Percentiles rank a stretch among this genome's conserved stretches.
Conservation (phyloP, 2,329 filamentous ascomycete species). For the Coniella lustricola region DNA sequence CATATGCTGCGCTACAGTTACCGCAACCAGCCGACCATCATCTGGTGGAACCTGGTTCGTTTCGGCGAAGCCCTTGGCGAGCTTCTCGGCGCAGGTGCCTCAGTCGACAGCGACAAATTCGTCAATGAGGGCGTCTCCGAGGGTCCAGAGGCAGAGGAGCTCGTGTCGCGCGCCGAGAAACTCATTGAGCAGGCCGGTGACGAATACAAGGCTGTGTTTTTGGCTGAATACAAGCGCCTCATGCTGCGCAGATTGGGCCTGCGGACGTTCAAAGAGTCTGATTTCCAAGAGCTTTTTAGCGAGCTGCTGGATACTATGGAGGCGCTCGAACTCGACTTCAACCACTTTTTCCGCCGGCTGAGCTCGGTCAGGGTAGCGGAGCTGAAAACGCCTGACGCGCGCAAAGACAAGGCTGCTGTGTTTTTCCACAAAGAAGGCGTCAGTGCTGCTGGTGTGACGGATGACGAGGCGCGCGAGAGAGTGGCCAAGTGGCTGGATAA, state of each 20-base stretch:
- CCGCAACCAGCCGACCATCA: constrained; percentile 87
- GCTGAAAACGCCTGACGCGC: constrained; percentile 55
- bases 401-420: constrained; percentile 56
- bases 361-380: constrained; percentile 55
- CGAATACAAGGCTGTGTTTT: constrained; percentile 82
- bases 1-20: constrained; percentile 81
- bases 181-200: constrained; percentile 75
- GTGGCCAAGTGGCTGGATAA: constrained; percentile 74
- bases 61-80: constrained; percentile 86
- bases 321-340: constrained; percentile 79
- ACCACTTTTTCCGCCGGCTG: constrained; percentile 83
- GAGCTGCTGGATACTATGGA: constrained; percentile 76
- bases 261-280: constrained; percentile 57
- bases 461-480: constrained; percentile 57
- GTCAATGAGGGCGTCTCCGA: constrained; percentile 63
- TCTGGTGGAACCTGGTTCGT: constrained; percentile 97
- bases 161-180: constrained; percentile 74
- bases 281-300: constrained; percentile 79
- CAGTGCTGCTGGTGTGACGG: constrained; percentile 45
- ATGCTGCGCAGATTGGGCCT: constrained; percentile 79
- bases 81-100: constrained; percentile 68
- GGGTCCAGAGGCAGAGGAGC: constrained; percentile 53
- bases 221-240: constrained; percentile 79
- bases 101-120: constrained; percentile 67
- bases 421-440: constrained; percentile 79